These are phyloP conservation scores for Cystobasidiaceae sp. DNA, from an alignment of 1,284 basidiomycete genomes.

Conservation along the genomic window DNA sequence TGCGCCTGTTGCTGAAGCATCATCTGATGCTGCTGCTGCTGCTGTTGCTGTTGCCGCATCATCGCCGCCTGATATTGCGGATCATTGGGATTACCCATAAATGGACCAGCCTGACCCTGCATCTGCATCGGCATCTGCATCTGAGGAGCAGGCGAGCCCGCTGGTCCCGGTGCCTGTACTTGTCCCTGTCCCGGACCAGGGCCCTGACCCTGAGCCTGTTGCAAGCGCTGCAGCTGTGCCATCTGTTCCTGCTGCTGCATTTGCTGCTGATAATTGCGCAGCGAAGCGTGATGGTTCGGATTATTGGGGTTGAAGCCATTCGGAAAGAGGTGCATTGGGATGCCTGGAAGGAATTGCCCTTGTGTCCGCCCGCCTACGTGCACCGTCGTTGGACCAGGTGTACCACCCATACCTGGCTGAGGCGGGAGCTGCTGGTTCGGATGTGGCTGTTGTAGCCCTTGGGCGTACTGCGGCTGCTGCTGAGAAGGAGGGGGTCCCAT, in stretches of 20 bases:
- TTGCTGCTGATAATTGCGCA: slow-evolving; percentile 7
- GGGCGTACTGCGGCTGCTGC: no score
- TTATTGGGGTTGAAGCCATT: slow-evolving; percentile 16
- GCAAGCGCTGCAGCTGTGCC: background rate
- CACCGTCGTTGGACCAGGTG: background rate
- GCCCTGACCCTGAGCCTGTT: background rate
- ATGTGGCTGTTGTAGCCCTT: background rate
- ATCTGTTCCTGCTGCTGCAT: slow-evolving; percentile 11
- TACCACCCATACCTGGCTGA: background rate
- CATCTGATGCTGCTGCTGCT: no score
- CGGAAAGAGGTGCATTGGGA: slow-evolving; percentile 14
- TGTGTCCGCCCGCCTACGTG: background rate
- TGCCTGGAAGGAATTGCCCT: no score
- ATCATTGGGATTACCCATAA: background rate
- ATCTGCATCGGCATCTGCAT: background rate
- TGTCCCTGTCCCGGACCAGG: background rate
- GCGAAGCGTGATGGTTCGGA: slow-evolving; percentile 1
- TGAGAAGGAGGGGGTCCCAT: background rate
- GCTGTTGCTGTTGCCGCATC: background rate
- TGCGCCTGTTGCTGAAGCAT: no score
- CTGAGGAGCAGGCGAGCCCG: background rate
- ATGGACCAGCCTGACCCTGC: background rate
- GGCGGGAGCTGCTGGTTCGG: background rate
- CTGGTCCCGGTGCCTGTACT: background rate
- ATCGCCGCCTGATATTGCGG: slow-evolving; percentile 11